phyloP scores from a whole-genome alignment of 768 basidiomycete species.

The Cyclocybe aegerita region DNA sequence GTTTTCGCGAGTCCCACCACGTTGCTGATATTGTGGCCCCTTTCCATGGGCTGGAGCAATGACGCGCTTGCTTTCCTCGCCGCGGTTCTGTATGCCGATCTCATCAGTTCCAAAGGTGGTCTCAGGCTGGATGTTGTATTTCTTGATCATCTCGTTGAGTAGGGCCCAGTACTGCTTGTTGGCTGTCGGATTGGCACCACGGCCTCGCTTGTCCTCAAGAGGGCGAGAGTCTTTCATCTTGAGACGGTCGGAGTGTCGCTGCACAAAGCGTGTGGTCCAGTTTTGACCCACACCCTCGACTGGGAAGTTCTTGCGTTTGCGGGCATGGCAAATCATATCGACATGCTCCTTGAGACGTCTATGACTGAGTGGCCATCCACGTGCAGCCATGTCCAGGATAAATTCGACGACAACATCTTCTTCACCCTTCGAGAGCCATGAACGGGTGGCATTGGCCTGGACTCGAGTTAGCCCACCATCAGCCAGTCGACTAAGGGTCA shows the following conservation, averaged over 20 bases:
- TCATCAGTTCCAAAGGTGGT: conserved; percentile 35
- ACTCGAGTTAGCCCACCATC: conserved; percentile 3
- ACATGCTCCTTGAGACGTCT: conserved; percentile 29
- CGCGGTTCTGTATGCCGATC: conserved; percentile 26
- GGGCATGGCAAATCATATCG: conserved; percentile 26
- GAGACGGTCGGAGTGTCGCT: conserved; percentile 24
- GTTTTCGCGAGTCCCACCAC: conserved; percentile 27
- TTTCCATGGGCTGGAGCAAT: conserved; percentile 20
- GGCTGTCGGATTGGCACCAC: conserved; percentile 34
- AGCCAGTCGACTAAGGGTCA: conserved; percentile 1
- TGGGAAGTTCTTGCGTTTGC: conserved; percentile 27
- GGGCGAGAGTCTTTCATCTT: conserved; percentile 26
- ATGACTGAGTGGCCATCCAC: conserved; percentile 35
- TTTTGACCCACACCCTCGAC: conserved; percentile 30
- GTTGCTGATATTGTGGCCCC: conserved; percentile 28
- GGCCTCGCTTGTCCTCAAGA: conserved; percentile 32
- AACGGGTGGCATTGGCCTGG: conserved; percentile 2
- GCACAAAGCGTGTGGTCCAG: conserved; percentile 32
- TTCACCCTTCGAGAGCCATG: conserved; percentile 22
- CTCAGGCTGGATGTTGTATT: conserved; percentile 21
- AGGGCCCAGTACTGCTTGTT: conserved; percentile 33
- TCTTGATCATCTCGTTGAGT: conserved; percentile 21
- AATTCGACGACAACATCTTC: conserved; percentile 25
- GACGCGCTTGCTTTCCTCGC: conserved; percentile 22
- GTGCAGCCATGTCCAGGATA: conserved; percentile 24